Evolutionary conservation across 768 basidiomycete genomes (phyloP).

Genomic region (Russula compacta): DNA sequence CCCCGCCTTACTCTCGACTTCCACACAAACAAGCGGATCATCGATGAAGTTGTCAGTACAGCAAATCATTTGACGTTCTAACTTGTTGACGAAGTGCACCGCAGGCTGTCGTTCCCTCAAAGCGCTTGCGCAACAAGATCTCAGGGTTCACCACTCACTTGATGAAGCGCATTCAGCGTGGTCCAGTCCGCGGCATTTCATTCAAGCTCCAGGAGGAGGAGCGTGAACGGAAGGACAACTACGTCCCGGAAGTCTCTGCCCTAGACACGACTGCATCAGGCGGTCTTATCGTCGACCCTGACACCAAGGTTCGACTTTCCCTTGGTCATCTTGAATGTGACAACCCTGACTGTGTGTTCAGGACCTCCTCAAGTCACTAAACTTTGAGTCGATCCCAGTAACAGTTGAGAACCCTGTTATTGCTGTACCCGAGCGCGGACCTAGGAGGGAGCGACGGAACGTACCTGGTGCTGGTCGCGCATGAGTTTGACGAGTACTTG

Average conservation of each 20-base stretch:
- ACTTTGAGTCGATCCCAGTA: constrained; percentile 88
- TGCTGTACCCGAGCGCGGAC: constrained; percentile 58
- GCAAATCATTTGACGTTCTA: constrained; percentile 4
- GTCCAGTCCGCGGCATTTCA: constrained; percentile 97
- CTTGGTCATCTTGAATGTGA: not conserved
- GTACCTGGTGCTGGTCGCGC: constrained; percentile 73
- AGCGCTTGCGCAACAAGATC: constrained; percentile 99
- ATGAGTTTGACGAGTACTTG: constrained; percentile 17
- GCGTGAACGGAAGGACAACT: constrained; percentile 98
- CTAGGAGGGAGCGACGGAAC: constrained; percentile 64
- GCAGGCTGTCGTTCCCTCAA: constrained; percentile 90
- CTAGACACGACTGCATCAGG: constrained; percentile 60
- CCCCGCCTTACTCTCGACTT: constrained; percentile 98
- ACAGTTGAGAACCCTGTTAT: constrained; percentile 57
- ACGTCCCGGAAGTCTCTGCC: constrained; percentile 96
- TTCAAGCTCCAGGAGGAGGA: constrained; percentile 99
- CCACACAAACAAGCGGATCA: constrained; percentile 99
- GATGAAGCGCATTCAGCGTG: constrained; percentile 99
- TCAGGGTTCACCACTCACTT: constrained; percentile 99
- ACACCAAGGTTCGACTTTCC: constrained; percentile 74
- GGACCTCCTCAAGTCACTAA: constrained; percentile 85
- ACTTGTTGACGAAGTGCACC: not conserved
- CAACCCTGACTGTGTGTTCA: constrained; percentile 25
- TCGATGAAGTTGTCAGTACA: constrained; percentile 84
- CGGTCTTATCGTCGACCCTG: constrained; percentile 80